These are phyloP conservation scores for Ploettnerulaceae sp. DNA, from an alignment of 2,329 filamentous ascomycete species.

Conservation along the genomic window DNA sequence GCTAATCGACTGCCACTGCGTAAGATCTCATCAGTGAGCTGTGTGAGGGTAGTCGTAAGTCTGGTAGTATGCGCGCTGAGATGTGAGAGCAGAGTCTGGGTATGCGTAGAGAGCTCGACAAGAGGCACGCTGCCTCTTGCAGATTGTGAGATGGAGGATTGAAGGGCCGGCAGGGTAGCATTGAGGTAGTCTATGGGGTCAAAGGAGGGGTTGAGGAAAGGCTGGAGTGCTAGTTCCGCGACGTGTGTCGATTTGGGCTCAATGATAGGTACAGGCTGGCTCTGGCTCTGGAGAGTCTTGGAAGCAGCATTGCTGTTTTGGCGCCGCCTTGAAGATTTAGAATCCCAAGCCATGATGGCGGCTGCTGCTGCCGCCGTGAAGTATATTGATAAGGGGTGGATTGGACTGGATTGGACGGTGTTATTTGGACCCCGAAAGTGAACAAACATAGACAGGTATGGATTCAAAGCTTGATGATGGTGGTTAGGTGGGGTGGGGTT, in stretches of 20 bases:
- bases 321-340: constrained; percentile 26
- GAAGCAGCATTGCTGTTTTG: constrained; percentile 27
- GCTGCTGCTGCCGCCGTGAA: too few species aligned
- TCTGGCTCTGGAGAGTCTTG: constrained; percentile 14
- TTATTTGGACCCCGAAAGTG: too few species aligned
- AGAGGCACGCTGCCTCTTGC: constrained; percentile 48
- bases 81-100: constrained; percentile 79
- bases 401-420: too few species aligned
- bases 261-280: constrained; percentile 9
- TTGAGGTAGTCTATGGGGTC: constrained; percentile 86
- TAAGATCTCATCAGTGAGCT: constrained; percentile 91
- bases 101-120: constrained; percentile 72
- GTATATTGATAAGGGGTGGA: too few species aligned
- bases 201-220: constrained; percentile 73
- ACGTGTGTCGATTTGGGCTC: constrained; percentile 52
- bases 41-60: constrained; percentile 74
- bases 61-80: constrained; percentile 84
- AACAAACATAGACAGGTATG: too few species aligned
- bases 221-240: constrained; percentile 65
- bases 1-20: constrained; percentile 81
- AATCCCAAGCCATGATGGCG: constrained; percentile 31
- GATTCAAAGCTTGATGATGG: too few species aligned
- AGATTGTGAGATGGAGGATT: constrained; percentile 32
- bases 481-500: too few species aligned
- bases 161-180: constrained; percentile 64